Conservation (phyloP, 2,329 filamentous ascomycete genomes). For the Penicillium decumbens region DNA sequence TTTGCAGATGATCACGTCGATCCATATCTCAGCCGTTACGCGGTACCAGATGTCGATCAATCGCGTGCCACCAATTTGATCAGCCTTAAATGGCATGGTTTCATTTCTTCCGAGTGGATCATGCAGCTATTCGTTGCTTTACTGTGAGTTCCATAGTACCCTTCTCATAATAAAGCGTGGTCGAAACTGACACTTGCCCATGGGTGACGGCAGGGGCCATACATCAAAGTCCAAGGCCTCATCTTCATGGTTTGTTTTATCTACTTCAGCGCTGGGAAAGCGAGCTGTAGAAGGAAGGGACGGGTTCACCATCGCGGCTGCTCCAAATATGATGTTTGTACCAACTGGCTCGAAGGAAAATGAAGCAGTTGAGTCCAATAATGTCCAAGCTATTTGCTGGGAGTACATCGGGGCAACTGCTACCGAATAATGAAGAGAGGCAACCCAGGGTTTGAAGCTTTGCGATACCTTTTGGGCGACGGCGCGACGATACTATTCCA, state of each 20-base stretch:
- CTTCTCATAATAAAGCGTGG: background rate
- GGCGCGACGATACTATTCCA: background rate
- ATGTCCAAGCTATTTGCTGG: conserved; percentile 34
- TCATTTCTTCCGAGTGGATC: conserved; percentile 41
- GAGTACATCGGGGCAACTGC: conserved; percentile 35
- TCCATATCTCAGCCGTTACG: conserved; percentile 44
- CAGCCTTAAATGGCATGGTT: conserved; percentile 41
- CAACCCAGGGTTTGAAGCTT: background rate
- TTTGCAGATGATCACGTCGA: conserved; percentile 37
- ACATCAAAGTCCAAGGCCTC: conserved; percentile 6
- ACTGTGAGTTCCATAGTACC: conserved; percentile 30
- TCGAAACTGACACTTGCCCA: conserved; percentile 11
- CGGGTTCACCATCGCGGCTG: conserved; percentile 34
- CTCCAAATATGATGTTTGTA: conserved; percentile 12
- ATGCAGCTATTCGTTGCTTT: conserved; percentile 33
- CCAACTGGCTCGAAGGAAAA: conserved; percentile 3
- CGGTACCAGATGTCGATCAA: conserved; percentile 32
- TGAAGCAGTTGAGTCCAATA: background rate
- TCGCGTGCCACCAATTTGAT: conserved; percentile 28
- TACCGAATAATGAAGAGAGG: conserved; percentile 10
- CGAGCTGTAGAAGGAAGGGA: conserved; percentile 38
- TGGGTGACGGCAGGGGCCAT: conserved; percentile 15
- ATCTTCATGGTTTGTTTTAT: conserved; percentile 35
- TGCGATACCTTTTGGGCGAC: background rate
- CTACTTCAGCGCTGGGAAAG: conserved; percentile 31